These are phyloP conservation scores for Psilocybe cyanescens DNA, from an alignment of 768 basidiomycete species.

Conservation along the genomic window DNA sequence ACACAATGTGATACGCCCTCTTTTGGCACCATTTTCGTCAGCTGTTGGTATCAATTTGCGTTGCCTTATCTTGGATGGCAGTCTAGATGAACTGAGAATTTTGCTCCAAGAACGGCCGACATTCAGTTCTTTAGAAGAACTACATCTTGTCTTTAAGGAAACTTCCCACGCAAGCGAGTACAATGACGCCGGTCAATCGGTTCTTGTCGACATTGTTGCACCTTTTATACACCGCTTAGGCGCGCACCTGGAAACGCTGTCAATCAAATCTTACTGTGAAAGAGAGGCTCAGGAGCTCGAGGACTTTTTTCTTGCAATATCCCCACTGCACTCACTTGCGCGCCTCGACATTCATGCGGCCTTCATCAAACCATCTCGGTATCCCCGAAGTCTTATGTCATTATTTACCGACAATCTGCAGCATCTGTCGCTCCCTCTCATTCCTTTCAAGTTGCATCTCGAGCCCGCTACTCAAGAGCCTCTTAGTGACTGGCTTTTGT, in stretches of 20 bases:
- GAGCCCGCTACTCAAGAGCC: neutral
- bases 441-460: constrained; percentile 6
- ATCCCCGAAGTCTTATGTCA: neutral
- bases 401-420: neutral
- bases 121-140: constrained; percentile 34
- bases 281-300: neutral
- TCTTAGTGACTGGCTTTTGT: neutral
- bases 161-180: neutral
- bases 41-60: constrained; percentile 40
- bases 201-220: neutral
- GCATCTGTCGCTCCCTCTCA: neutral
- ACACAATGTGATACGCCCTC: constrained; percentile 29
- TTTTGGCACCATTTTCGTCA: constrained; percentile 42
- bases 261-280: neutral
- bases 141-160: constrained; percentile 41
- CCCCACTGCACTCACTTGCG: neutral
- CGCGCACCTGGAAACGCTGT: neutral
- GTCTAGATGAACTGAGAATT: constrained; percentile 35
- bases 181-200: neutral
- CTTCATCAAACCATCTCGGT: neutral
- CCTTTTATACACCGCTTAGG: neutral
- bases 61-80: constrained; percentile 39
- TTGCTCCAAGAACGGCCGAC: constrained; percentile 34
- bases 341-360: neutral
- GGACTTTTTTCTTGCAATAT: neutral